Evolutionary conservation across 2,329 filamentous ascomycete species (phyloP), one percentile per base, ranked within the genome.

Genomic region (Arthroderma uncinatum): DNA sequence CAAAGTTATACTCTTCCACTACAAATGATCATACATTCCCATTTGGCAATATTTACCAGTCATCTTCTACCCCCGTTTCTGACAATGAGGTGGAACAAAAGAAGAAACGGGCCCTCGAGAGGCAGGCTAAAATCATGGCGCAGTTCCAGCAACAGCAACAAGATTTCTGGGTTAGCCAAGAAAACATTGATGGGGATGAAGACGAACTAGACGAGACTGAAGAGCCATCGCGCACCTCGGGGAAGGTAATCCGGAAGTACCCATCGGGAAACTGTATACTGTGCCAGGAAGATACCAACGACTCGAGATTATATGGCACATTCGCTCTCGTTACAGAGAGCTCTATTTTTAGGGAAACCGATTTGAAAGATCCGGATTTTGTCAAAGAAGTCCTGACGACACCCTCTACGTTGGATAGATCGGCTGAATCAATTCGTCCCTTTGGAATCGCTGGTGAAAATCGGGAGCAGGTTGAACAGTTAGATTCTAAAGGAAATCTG

Each of bases 131-230:
- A 66, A 89, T 98, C 33, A 96, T 98, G 91, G 93, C 91, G 1
- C 90, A 96, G 67, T 96, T 98, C 73, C 93, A 97, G 69, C 87
- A 95, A 68, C 92, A 98, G 67, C 94, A 97, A 69, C 92, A 94
- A 72, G 93, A 83, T 65, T 98, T 98, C 73, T 76, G 98, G 74
- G 86, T 89, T 57, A 93, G 86, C 62, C 91, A 96, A 70, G 86
- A 82, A n/a, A 79, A 84, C 42, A 81, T 95, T 59, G 87, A 95
- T 70, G 95, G 89, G 87, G 90, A 88, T 12, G 87, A 93, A 59
- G 81, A 89, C 54, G 88, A 93, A 50, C 8, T 19, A 14, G 47
- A 79, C 44, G 69, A 72, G 5, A 60, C 69, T 53, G 73, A 76
- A 42, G 69, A 73, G 16, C 73, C 75, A 14, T 10, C 25, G 9